Base-by-base conservation (phyloP, 345 rosid genomes). In the Clausena lansium region DNA sequence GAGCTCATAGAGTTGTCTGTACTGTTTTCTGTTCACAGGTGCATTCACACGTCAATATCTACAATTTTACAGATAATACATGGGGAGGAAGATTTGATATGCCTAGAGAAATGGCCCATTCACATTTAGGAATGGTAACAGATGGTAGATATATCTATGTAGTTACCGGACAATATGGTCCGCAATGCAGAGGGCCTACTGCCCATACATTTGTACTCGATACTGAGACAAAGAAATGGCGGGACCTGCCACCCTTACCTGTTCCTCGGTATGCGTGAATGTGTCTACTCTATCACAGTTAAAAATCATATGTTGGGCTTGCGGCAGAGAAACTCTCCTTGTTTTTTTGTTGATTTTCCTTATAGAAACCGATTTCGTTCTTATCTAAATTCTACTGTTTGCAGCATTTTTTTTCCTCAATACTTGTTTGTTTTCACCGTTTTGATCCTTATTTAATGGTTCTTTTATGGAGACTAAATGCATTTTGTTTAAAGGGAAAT, bases 21-120 rank as follows among this genome's bases (percentile, higher is more conserved):
- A 30, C n/a, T 76, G 7, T 67, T 64, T 73, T 28, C 55, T 67
- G 64, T 47, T 9, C 22, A 65, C 79, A 95, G 99, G 99, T 96
- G 67, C 97, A 96, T 87, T 91, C 98, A 22, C 97, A 94, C 82
- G 92, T 96, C 75, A 97, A 96, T 81, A 83, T 95, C 66, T 96
- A 90, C 86, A 92, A 92, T 81, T 92, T 96, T 80, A 78, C 87
- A 6, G 89, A 87, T 86, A 91, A 92, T 77, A 87, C 89, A 39
- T 96, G 99, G 97, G 93, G 92, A 86, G 94, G 86, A 66, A 86
- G 95, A 85, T 94, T 94, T 81, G 93, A 91, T 83, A 96, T 96
- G 98, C 99, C 99, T 3, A 94, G 91, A 83, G 97, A 94, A 83
- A 96, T 96, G 99, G 98, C 98, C 17, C 99, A 96, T 86, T 96